A percentile compares a stretch with the other conserved stretches of the same genome.
Conservation (phyloP, 2,329 filamentous ascomycete genomes). For the Eutypa lata region DNA sequence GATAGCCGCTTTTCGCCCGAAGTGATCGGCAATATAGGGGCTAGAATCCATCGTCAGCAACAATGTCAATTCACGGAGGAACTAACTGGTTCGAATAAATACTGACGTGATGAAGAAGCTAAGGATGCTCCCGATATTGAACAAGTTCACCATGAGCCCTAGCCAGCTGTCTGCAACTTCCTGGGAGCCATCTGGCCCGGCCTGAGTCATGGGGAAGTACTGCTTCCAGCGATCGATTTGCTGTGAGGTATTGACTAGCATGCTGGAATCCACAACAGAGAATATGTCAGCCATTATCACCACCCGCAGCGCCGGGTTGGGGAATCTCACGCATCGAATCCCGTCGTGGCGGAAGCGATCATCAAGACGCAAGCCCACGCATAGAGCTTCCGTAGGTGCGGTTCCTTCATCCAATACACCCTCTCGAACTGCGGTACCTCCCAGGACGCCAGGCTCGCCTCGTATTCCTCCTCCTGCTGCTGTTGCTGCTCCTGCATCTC, state of each 20-base stretch:
- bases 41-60: slow-evolving; percentile 20
- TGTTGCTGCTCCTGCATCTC: slow-evolving; percentile 3
- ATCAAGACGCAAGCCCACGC: slow-evolving; percentile 51
- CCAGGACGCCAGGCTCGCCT: slow-evolving; percentile 33
- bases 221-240: slow-evolving; percentile 52
- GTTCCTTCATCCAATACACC: slow-evolving; percentile 55
- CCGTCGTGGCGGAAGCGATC: slow-evolving; percentile 59
- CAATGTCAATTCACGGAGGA: too few relatives aligned
- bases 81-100: neutral
- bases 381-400: slow-evolving; percentile 55
- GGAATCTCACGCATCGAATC: slow-evolving; percentile 51
- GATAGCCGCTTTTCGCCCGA: slow-evolving; percentile 49
- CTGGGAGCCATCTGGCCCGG: slow-evolving; percentile 35
- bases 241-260: slow-evolving; percentile 58
- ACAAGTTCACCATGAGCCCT: slow-evolving; percentile 36
- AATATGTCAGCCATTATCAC: too few relatives aligned
- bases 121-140: slow-evolving; percentile 37
- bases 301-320: too few relatives aligned
- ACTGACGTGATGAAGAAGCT: slow-evolving; percentile 35
- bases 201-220: slow-evolving; percentile 40
- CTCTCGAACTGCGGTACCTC: slow-evolving; percentile 50
- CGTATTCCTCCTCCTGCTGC: slow-evolving; percentile 26
- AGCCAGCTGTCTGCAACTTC: slow-evolving; percentile 34
- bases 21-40: slow-evolving; percentile 46
- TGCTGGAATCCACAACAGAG: too few relatives aligned